Conservation (phyloP, 257 asterid species). For the Solanum appendiculatum region DNA sequence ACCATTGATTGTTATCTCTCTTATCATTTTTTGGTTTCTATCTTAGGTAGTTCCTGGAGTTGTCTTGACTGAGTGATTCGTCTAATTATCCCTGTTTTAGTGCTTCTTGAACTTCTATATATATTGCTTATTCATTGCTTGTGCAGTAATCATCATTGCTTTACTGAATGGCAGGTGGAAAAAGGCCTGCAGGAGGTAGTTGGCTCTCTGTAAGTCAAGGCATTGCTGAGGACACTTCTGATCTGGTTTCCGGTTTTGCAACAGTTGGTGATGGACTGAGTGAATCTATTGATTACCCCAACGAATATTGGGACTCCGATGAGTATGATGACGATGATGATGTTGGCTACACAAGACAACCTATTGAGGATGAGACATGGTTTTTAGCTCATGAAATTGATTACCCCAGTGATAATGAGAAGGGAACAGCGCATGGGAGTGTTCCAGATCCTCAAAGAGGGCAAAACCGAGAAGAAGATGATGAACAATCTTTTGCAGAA, state of each 20-base stretch:
- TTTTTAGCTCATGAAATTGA: constrained; percentile 97
- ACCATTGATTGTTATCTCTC: neutral
- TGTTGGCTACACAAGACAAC: constrained; percentile 95
- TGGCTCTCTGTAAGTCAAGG: constrained; percentile 98
- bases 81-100: neutral
- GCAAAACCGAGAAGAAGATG: constrained; percentile 63
- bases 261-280: constrained; percentile 87
- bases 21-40: neutral
- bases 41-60: neutral
- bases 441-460: constrained; percentile 64
- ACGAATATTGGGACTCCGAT: constrained; percentile 95
- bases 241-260: constrained; percentile 94
- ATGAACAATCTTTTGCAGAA: constrained; percentile 81
- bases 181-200: constrained; percentile 61
- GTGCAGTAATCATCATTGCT: neutral
- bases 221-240: constrained; percentile 89
- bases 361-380: constrained; percentile 97
- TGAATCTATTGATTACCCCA: constrained; percentile 80
- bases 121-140: neutral
- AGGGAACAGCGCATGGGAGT: constrained; percentile 74
- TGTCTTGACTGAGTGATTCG: neutral
- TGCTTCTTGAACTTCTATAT: constrained; percentile 3
- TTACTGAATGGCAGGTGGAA: constrained; percentile 40
- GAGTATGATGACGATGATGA: constrained; percentile 96
- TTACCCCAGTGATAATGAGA: constrained; percentile 93